A percentile compares a stretch with the other conserved stretches of the same genome.
Conservation (phyloP, 140 eudicot genomes). For the Stevia rebaudiana region DNA sequence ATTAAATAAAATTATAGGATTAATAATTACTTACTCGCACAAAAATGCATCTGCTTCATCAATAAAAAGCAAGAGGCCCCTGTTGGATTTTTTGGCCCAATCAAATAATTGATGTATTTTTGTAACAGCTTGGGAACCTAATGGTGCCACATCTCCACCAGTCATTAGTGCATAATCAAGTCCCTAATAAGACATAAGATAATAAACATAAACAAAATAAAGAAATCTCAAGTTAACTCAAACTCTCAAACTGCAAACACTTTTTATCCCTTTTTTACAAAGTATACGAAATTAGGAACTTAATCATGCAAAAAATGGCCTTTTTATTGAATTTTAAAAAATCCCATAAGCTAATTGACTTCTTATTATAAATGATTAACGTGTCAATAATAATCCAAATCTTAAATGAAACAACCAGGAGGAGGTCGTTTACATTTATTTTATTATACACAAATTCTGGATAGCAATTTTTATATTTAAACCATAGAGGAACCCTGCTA, state of each 20-base stretch:
- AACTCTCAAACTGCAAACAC: neutral
- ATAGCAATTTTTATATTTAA: no score
- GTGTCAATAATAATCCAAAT: neutral
- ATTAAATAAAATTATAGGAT: no score
- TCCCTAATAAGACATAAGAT: constrained; percentile 51
- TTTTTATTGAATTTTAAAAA: neutral
- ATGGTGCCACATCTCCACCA: constrained; percentile 99
- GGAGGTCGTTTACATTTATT: neutral
- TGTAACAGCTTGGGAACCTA: constrained; percentile 96
- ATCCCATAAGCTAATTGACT: neutral
- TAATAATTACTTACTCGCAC: constrained; percentile 74
- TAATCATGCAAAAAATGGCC: neutral
- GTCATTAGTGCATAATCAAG: constrained; percentile 99
- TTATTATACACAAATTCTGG: no score
- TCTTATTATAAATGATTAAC: neutral
- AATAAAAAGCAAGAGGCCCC: constrained; percentile 85
- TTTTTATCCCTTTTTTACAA: neutral
- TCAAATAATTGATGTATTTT: constrained; percentile 94
- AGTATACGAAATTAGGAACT: no score
- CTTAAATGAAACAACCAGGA: neutral
- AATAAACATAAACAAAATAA: no score
- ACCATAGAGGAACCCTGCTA: no score
- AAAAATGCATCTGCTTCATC: constrained; percentile 99
- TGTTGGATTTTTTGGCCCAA: constrained; percentile 89
- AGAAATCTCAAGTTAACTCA: no score